Base-by-base conservation (phyloP, 495 filamentous ascomycete genomes). In the Cercophora newfieldiana region DNA sequence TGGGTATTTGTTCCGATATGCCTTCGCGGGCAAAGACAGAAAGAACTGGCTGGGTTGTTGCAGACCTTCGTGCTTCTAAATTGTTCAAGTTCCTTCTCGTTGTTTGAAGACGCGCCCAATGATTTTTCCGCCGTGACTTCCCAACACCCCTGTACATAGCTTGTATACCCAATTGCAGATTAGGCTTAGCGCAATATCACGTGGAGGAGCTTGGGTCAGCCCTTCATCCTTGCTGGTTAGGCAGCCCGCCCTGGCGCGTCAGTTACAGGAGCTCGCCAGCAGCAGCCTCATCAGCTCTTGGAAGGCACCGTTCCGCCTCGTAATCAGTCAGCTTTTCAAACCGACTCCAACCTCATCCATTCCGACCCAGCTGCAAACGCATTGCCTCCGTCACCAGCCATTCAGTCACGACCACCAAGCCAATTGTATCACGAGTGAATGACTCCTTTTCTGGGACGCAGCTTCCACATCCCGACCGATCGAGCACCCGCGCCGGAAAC, bases 401-500 rank as follows among this genome's bases (percentile, higher is more conserved):
- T 18, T 14, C 58, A 65, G 22, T 19, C 54, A 44, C 22, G 19
- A 18, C 19, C 48, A 29, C 48, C 59, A 60, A 47, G 21, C 28
- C 26, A 44, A 64, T 14, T 18, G 7, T 22, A 16, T 51, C n/a
- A 26, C 51, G 22, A 51, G 22, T 22, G 6, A 30, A 25, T 8
- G 7, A 30, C 5, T 10, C 10, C 3, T 21, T 16, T 29, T 51
- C 19, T 14, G 24, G 51, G 19, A 26, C 22, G 29, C 24, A 48
- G 22, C 22, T 53, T 28, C 55, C 57, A 37, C 19, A 49, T 64
- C 31, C 29, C 16, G 51, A 61, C 44, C 61, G 22, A 29, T 26
- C 61, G 51, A 50, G 26, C 61, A 22, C 54, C 33, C 22, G 37
- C 59, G 59, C 50, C 14, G 19, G 28, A 37, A 49, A 59, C 55